Percentiles rank a stretch among this genome's conserved stretches.
Evolutionary conservation across 495 filamentous ascomycete species (phyloP).

Genomic region (Neurospora sp.): DNA sequence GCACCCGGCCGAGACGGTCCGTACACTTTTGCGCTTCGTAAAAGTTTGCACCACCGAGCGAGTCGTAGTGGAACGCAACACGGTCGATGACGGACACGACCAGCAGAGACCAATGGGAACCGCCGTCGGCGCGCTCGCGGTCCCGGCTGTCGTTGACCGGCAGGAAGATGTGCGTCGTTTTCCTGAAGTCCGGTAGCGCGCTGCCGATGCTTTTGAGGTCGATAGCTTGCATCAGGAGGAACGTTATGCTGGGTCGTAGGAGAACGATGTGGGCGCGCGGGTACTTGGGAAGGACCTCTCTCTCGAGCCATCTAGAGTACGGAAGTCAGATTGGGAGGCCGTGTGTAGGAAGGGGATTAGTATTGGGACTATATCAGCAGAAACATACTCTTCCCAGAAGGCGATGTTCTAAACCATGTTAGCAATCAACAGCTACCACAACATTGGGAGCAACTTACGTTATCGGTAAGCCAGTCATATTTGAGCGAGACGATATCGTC

Average conservation of each 20-base stretch:
- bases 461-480: conserved; percentile 97
- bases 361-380: not conserved
- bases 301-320: conserved; percentile 67
- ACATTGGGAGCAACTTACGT: conserved; percentile 46
- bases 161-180: conserved; percentile 89
- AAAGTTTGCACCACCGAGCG: conserved; percentile 65
- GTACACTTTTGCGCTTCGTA: conserved; percentile 56
- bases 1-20: conserved; percentile 56
- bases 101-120: conserved; percentile 90
- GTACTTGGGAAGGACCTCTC: conserved; percentile 66
- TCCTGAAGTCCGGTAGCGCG: conserved; percentile 69
- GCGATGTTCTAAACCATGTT: conserved; percentile 56
- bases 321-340: not conserved
- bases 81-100: conserved; percentile 82
- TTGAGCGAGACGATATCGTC: conserved; percentile 83
- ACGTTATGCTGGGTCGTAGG: conserved; percentile 86
- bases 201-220: conserved; percentile 63
- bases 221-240: conserved; percentile 77
- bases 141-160: conserved; percentile 87
- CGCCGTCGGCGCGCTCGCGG: conserved; percentile 68
- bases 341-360: not conserved
- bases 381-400: conserved; percentile 91
- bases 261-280: conserved; percentile 78
- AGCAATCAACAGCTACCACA: conserved; percentile 7
- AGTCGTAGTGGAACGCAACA: conserved; percentile 95